Evolutionary conservation across 2,329 filamentous ascomycete species (phyloP), one percentile per base, ranked within the genome.

Genomic region (Proliferodiscus dingleyae): DNA sequence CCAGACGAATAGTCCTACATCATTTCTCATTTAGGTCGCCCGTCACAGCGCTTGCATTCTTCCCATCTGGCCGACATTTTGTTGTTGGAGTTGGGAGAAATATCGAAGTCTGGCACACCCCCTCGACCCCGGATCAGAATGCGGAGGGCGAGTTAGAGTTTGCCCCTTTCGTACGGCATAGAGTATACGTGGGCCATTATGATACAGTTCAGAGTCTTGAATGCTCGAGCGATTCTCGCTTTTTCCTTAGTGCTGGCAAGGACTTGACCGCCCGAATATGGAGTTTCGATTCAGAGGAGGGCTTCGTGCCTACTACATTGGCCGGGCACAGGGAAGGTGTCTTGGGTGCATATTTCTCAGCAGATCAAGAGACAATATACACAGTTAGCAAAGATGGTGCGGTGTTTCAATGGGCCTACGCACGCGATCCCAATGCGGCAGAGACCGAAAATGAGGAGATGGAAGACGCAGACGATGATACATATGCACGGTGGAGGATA

Each of bases 311-410:
- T 1, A 98, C 93, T 1, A 88, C 90, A 13, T 71, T 98, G 51
- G 85, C 89, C 3, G 93, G 93, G 1, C 94, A 98, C 68, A 83
- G 89, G 64, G 89, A 96, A 66, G 84, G 80, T 13, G 87, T 98
- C 3, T 77, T 94, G 44, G 88, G 85, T n/a, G 90, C 90, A n/a
- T 98, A 89, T 82, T 98, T 98, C 64, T 94, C 90, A 1, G 83
- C 85, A 51, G 83, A 95, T 57, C 93, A 98, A 64, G 94, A 98
- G 68, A 88, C 81, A 39, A 95, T 98, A 43, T 98, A 93, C 64
- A 97, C 93, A 0, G 81, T 95, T 53, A 96, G 91, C 68, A 94
- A 94, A 65, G 94, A 98, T 65, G 94, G 93, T n/a, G 90, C 93
- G 2, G 77, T 97, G 1, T 97, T 97, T 61, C 80, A 87, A 53